Evolutionary conservation across 805 yeast genomes (phyloP).

Genomic region (Helenozyma rhizophorensis): DNA sequence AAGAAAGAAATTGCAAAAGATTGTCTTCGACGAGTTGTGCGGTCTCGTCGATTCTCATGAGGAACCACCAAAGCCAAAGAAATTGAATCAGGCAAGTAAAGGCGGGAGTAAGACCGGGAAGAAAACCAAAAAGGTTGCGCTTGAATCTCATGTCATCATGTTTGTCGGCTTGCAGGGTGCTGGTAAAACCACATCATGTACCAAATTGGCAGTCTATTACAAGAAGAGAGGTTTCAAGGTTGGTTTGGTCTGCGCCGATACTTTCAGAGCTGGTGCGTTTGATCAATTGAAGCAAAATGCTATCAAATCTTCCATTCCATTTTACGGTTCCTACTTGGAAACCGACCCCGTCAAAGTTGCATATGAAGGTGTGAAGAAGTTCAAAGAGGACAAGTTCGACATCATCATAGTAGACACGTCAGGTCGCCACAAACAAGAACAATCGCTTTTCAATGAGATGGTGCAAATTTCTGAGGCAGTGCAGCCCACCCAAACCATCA

Average conservation of each 20-base stretch:
- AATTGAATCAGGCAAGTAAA: constrained; percentile 43
- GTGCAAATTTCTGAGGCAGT: constrained; percentile 85
- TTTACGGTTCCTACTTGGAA: constrained; percentile 91
- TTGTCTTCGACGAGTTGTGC: constrained; percentile 90
- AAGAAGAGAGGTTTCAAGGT: constrained; percentile 91
- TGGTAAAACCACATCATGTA: constrained; percentile 97
- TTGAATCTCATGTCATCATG: constrained; percentile 68
- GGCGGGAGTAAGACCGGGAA: constrained; percentile 23
- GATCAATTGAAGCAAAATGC: constrained; percentile 98
- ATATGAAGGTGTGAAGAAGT: constrained; percentile 83
- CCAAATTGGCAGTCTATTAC: constrained; percentile 91
- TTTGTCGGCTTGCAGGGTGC: constrained; percentile 98
- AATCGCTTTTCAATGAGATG: constrained; percentile 90
- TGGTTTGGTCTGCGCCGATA: constrained; percentile 97
- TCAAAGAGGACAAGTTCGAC: constrained; percentile 87
- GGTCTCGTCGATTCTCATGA: constrained; percentile 72
- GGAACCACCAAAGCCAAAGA: constrained; percentile 75
- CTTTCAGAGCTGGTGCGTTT: constrained; percentile 99
- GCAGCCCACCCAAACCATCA: constrained; percentile 90
- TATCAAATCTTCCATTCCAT: constrained; percentile 89
- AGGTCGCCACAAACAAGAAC: constrained; percentile 96
- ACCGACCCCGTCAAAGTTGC: constrained; percentile 94
- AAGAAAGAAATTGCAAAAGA: constrained; percentile 82
- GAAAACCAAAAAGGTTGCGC: constrained; percentile 15
- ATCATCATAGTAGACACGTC: constrained; percentile 95